Percentiles rank a stretch among this genome's conserved stretches.
These are phyloP conservation scores for Vicia sativa DNA, from an alignment of 306 rosid genomes.

Conservation along the genomic window DNA sequence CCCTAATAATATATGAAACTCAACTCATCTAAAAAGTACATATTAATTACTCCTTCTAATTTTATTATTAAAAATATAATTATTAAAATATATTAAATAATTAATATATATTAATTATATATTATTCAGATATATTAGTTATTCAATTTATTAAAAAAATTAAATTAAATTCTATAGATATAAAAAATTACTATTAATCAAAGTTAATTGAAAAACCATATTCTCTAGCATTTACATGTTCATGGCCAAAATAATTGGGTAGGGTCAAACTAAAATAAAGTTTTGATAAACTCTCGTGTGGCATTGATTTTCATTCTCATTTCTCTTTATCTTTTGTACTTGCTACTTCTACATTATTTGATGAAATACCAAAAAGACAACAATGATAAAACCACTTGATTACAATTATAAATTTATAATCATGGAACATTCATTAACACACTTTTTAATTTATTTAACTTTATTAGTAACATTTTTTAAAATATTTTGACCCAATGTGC, in stretches of 20 bases:
- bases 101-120: too few species aligned
- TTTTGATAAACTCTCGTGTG: slow-evolving; percentile 56
- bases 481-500: slow-evolving; percentile 31
- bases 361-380: slow-evolving; percentile 56
- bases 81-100: too few species aligned
- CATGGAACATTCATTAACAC: slow-evolving; percentile 51
- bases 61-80: too few species aligned
- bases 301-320: slow-evolving; percentile 72
- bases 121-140: too few species aligned
- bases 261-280: slow-evolving; percentile 47
- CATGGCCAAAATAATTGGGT: slow-evolving; percentile 53
- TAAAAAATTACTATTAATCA: too few species aligned
- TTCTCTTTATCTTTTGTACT: slow-evolving; percentile 53
- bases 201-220: slow-evolving; percentile 29
- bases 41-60: too few species aligned
- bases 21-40: too few species aligned
- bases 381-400: slow-evolving; percentile 42
- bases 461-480: background rate
- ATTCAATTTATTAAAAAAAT: too few species aligned
- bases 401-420: slow-evolving; percentile 43
- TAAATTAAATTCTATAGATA: too few species aligned
- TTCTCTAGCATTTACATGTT: slow-evolving; percentile 38
- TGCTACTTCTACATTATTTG: slow-evolving; percentile 38
- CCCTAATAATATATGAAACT: too few species aligned
- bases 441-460: slow-evolving; percentile 31